Base-by-base conservation (phyloP, 2,329 filamentous ascomycete species). In the Didymella pomorum region DNA sequence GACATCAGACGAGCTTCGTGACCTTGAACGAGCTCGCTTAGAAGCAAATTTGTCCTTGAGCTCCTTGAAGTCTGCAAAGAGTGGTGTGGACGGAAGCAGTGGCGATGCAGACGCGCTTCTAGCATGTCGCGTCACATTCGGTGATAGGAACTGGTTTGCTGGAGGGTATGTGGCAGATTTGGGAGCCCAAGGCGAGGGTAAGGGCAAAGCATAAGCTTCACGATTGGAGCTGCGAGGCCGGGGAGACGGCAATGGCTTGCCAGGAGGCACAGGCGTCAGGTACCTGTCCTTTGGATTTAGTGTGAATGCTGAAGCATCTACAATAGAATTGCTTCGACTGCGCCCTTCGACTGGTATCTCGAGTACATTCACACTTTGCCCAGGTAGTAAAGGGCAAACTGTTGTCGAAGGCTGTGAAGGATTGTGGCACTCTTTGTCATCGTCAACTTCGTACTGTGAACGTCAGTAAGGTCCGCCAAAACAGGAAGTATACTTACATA, bases 281-380 rank as follows among this genome's bases (percentile, higher is more conserved):
- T 88, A 96, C 71, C 90, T 92, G 79, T 92, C 89, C 28, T 84
- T 81, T 0, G 92, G 92, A 67, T 94, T 86, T 84, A 93, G 89
- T 1, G 91, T 95, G 72, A 86, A 89, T 68, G 85, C 84, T 65
- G 88, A 83, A 7, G 87, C 89, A 67, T 80, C 87, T 65, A 87
- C 80, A 4, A 20, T 31, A 4, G 89, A 93, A 56, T 83, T 86
- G 68, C 88, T 90, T 61, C 89, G 85, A 59, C 82, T 78, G 58
- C 86, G 62, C 14, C 60, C 56, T 74, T 96, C 89, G 31, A 86
- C 80, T 14, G 94, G 94, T 11, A 98, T 87, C 53, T 90, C 87
- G 55, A 98, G 81, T 14, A 92, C 86, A 78, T 98, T 97, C 73
- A 97, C 86, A 2, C 85, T 85, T 76, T 97, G 94, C 14, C 94